Evolutionary conservation across 1,284 basidiomycete species (phyloP), one percentile per base, ranked within the genome.

Genomic region (Garcileccinum viscosum): DNA sequence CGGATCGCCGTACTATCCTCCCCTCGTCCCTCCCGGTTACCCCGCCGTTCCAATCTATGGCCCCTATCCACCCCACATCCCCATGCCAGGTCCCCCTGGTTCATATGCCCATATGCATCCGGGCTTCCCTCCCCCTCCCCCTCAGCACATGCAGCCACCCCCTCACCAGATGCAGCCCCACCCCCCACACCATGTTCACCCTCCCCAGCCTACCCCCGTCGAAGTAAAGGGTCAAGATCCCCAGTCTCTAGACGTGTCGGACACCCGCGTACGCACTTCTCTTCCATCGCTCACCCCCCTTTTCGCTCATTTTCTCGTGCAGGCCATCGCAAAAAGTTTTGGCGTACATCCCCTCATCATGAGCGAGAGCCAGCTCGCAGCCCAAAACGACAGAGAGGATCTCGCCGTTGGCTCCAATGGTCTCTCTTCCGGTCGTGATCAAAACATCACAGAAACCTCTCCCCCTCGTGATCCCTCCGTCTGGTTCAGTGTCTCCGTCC

Each of bases 241-340:
- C 12, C 87, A 90, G 69, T 86, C 89, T 8, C 89, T 93, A 72
- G 92, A 95, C 80, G 86, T 94, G 84, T 90, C 92, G 58, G 89
- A 86, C 77, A 87, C 90, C 5, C 87, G 87, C 73, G 89, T 89
- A 74, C 60, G 81, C 73, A 22, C 32, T 50, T 62, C 24, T 27
- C 17, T 33, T 40, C 4, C 17, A n/a, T 59, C 35, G 59, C 62
- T 27, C n/a, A n/a, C n/a, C 63, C 67, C 67, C 62, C 32, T 69
- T 40, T 35, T 68, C 71, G 9, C 73, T 68, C 62, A 35, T 40
- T 1, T 42, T 32, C 11, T 53, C 60, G 67, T 66, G n/a, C 71
- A 89, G 85, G 87, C 92, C 17, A 85, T 94, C 53, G 93, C 90
- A 62, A 92, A 90, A 81, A 90, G 86, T 75, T 94, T 94, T 75